phyloP scores from a whole-genome alignment of 306 rosid genomes.

The Macrotyloma uniflorum region DNA sequence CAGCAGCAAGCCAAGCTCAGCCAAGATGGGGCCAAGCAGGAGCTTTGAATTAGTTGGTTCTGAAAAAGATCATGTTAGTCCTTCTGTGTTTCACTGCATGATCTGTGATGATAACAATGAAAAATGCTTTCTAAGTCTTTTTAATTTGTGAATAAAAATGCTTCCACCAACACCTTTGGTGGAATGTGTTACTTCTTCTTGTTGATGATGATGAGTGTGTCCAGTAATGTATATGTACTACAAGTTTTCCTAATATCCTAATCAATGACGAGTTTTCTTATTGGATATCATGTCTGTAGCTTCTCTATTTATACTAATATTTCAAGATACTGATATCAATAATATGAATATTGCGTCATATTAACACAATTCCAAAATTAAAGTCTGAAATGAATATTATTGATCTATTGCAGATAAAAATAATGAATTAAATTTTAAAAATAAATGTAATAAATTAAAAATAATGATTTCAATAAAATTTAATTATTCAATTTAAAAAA shows the following conservation, averaged over 20 bases:
- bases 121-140: not conserved
- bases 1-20: constrained; percentile 26
- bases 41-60: constrained; percentile 43
- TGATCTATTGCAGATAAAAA: too few relatives aligned
- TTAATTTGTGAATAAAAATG: constrained; percentile 36
- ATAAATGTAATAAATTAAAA: too few relatives aligned
- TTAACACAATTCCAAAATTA: too few relatives aligned
- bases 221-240: not conserved
- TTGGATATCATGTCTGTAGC: not conserved
- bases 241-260: not conserved
- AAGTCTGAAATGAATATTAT: too few relatives aligned
- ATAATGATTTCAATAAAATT: too few relatives aligned
- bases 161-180: not conserved
- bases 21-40: constrained; percentile 49
- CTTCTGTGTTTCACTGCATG: not conserved
- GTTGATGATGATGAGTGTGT: not conserved
- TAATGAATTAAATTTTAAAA: too few relatives aligned
- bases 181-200: not conserved
- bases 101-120: not conserved
- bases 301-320: too few relatives aligned
- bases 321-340: too few relatives aligned
- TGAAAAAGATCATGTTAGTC: not conserved
- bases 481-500: too few relatives aligned
- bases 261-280: not conserved
- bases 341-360: too few relatives aligned